A percentile compares a stretch with the other conserved stretches of the same genome.
These are phyloP conservation scores for Stylosanthes scabra DNA, from an alignment of 331 rosid species.

Conservation along the genomic window DNA sequence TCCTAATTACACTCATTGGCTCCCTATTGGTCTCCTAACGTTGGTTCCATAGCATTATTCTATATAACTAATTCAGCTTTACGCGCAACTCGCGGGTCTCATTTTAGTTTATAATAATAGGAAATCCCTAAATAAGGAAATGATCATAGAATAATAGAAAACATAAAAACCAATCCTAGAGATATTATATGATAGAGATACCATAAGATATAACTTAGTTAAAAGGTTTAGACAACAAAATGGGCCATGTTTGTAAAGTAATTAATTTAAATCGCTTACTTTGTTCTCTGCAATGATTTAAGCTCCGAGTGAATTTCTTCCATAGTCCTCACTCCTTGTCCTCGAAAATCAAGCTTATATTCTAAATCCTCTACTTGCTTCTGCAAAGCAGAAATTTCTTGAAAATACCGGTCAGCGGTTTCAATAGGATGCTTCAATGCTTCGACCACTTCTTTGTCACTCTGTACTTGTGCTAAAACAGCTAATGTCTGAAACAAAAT, in stretches of 20 bases:
- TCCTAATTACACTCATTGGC: too few species aligned
- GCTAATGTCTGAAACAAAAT: constrained; percentile 64
- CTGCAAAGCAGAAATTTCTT: constrained; percentile 69
- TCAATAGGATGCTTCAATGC: constrained; percentile 77
- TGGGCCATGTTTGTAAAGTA: constrained; percentile 3
- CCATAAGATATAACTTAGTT: constrained; percentile 11
- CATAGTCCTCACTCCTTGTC: constrained; percentile 68
- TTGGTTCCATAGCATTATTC: too few species aligned
- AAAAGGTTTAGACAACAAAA: constrained; percentile 31
- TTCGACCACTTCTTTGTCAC: constrained; percentile 76
- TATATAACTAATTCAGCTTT: too few species aligned
- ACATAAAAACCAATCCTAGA: constrained; percentile 6
- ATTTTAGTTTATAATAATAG: too few species aligned
- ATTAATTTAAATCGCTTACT: constrained; percentile 52
- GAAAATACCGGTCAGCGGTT: constrained; percentile 68
- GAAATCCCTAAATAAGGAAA: too few species aligned
- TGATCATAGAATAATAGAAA: constrained; percentile 7
- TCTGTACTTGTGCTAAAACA: constrained; percentile 83
- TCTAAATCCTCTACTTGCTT: constrained; percentile 76
- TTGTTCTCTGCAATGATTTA: constrained; percentile 66
- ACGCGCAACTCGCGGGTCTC: too few species aligned
- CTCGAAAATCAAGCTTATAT: constrained; percentile 68
- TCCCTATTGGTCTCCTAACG: too few species aligned
- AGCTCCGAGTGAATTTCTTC: constrained; percentile 83
- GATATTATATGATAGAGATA: background rate